Percentiles rank a stretch among this genome's conserved stretches.
These are phyloP conservation scores for Letharia columbiana DNA, from an alignment of 495 filamentous ascomycete species.

Conservation along the genomic window DNA sequence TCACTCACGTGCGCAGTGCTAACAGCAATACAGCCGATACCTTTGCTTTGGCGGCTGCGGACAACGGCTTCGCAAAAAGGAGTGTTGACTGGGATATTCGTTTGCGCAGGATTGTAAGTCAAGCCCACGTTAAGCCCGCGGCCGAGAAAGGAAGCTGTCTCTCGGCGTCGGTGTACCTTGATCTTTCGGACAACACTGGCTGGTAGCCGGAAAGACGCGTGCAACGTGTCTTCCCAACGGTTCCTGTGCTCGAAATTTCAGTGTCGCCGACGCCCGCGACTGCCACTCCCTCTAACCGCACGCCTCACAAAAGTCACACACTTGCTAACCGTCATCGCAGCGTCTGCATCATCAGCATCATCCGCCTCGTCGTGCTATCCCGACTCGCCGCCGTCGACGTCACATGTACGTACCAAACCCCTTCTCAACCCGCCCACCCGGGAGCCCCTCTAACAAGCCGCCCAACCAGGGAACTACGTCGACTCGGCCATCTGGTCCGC, in stretches of 20 bases:
- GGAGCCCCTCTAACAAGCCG: not conserved
- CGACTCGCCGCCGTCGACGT: constrained; percentile 9
- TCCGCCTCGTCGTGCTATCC: constrained; percentile 18
- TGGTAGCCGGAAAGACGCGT: not conserved
- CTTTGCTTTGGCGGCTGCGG: constrained; percentile 21
- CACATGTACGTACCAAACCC: constrained; percentile 9
- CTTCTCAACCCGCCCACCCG: not conserved
- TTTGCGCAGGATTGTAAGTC: constrained; percentile 21
- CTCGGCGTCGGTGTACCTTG: not conserved
- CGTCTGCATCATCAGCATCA: constrained; percentile 20
- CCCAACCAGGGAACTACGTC: constrained; percentile 43
- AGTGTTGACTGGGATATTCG: constrained; percentile 22
- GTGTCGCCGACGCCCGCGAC: not conserved
- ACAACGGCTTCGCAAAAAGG: constrained; percentile 15
- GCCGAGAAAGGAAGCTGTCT: not conserved
- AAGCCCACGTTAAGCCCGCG: not conserved
- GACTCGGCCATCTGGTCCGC: constrained; percentile 51
- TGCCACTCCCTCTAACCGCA: not conserved
- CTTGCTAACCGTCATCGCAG: not conserved
- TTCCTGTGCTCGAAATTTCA: not conserved
- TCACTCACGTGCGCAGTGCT: not conserved
- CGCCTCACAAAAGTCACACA: not conserved
- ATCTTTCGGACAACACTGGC: not conserved
- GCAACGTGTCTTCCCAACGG: not conserved
- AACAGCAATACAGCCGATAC: constrained; percentile 14